Evolutionary conservation across 495 filamentous ascomycete species (phyloP), one percentile per base, ranked within the genome.

Genomic region (Penicillium malachiteum): DNA sequence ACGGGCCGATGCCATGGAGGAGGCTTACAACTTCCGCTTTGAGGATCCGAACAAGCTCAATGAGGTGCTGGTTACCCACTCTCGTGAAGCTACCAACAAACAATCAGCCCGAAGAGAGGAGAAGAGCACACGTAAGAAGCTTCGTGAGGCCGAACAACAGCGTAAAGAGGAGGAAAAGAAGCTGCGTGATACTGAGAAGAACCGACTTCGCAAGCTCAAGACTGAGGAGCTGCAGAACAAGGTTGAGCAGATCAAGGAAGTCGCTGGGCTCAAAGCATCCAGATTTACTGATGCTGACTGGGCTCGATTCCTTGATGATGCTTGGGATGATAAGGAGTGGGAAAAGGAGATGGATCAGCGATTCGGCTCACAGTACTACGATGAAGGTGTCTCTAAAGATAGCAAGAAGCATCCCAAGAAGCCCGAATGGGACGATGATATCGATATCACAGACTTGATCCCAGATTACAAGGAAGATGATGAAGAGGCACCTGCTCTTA

Each of bases 11-110:
- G 82, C 83, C 30, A 92, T 91, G 59, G 94, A 98, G 68, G 81
- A 87, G 50, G 92, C 91, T n/a, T 98, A 95, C 75, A 98, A 98
- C 71, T 76, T 96, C 71, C 88, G 94, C 21, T 98, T 98, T 63
- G 94, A 98, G 64, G 88, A 98, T 62, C 91, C 94, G 1, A 80
- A 78, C 60, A 87, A 85, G 58, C 81, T 87, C 56, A 96, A 96
- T 59, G 90, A 96, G 64, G 84, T 87, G 48, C 68, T 97, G 2
- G 84, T 86, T 56, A 90, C 93, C 9, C 93, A 96, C 70, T 85
- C 92, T 51, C 85, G 94, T 83, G 91, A 95, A 66, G 78, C 88
- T 30, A 87, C 87, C 39, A 86, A 86, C 40, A 84, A 84, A 42
- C 85, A 88, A 42, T 91, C 91, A 2, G 92, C 95, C 35, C 83